phyloP scores from a whole-genome alignment of 805 yeast genomes.

The Candida corydali region DNA sequence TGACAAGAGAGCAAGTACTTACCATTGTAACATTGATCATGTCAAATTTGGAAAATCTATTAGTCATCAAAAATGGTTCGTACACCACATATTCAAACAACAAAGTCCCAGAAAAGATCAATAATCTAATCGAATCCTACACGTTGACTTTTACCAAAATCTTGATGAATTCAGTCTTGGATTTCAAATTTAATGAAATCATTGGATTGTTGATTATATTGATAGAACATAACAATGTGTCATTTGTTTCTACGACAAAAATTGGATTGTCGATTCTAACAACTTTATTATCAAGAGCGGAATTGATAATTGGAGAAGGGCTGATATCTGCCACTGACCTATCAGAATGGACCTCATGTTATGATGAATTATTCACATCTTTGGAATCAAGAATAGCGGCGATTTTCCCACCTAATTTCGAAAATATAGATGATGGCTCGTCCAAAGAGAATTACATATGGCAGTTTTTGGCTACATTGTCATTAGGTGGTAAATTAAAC shows the following conservation, averaged over 20 bases:
- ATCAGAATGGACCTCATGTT: slow-evolving; percentile 72
- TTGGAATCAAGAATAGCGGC: slow-evolving; percentile 73
- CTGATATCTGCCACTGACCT: slow-evolving; percentile 51
- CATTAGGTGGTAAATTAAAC: slow-evolving; percentile 82
- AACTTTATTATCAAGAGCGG: slow-evolving; percentile 87
- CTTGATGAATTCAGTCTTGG: slow-evolving; percentile 78
- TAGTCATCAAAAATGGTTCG: slow-evolving; percentile 74
- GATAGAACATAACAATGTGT: slow-evolving; percentile 65
- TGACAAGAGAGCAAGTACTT: slow-evolving; percentile 70
- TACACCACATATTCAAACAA: slow-evolving; percentile 57
- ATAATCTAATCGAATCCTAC: slow-evolving; percentile 69
- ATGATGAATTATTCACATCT: slow-evolving; percentile 75
- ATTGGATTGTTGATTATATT: slow-evolving; percentile 69
- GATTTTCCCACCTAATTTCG: slow-evolving; percentile 73
- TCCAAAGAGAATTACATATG: slow-evolving; percentile 63
- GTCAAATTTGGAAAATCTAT: slow-evolving; percentile 73
- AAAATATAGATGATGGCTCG: slow-evolving; percentile 56
- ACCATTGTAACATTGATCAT: slow-evolving; percentile 74
- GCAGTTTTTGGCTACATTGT: slow-evolving; percentile 94
- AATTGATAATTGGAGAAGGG: slow-evolving; percentile 83
- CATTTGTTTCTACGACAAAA: slow-evolving; percentile 65
- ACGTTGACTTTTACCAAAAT: slow-evolving; percentile 79
- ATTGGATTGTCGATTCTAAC: slow-evolving; percentile 85
- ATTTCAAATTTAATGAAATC: slow-evolving; percentile 74
- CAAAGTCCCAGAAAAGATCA: slow-evolving; percentile 49